Evolutionary conservation across 108 stramenopile genomes (phyloP).

Genomic region (Stephanodiscus minutulus): DNA sequence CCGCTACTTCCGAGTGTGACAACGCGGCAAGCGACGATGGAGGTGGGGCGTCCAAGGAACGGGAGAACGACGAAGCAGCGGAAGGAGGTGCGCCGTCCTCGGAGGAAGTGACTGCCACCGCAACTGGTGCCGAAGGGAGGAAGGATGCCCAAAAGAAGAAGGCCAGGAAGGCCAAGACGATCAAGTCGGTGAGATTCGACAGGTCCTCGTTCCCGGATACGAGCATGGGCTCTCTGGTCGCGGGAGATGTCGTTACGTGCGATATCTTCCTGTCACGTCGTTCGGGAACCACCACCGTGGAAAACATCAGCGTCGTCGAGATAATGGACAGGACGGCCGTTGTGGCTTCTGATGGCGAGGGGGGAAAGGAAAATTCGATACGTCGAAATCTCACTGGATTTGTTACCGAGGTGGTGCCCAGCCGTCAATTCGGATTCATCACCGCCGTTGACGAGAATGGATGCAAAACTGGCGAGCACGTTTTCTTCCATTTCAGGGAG

Average conservation of each 20-base stretch:
- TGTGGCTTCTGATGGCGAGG: conserved; percentile 18
- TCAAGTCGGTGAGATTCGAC: conserved; percentile 57
- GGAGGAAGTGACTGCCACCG: not conserved
- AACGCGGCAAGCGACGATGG: not conserved
- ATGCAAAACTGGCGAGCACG: conserved; percentile 54
- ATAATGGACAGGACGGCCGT: conserved; percentile 23
- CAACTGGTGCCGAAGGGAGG: not conserved
- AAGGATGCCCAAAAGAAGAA: conserved; percentile 24
- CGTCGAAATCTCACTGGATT: conserved; percentile 52
- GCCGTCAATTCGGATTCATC: conserved; percentile 80
- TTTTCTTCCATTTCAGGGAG: conserved; percentile 65
- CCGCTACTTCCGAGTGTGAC: not conserved
- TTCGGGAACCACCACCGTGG: conserved; percentile 44
- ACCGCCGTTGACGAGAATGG: conserved; percentile 68
- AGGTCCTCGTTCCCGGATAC: conserved; percentile 54
- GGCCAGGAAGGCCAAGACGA: conserved; percentile 17
- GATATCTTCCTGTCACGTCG: conserved; percentile 64
- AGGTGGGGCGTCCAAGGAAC: conserved; percentile 11
- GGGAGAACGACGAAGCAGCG: not conserved
- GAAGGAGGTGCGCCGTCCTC: not conserved
- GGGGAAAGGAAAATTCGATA: not conserved
- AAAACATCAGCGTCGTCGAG: conserved; percentile 64
- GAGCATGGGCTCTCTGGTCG: conserved; percentile 48
- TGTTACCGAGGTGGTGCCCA: conserved; percentile 69
- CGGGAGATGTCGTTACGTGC: conserved; percentile 63